Conservation (phyloP, 306 rosid species). For the Vachellia collinsii region DNA sequence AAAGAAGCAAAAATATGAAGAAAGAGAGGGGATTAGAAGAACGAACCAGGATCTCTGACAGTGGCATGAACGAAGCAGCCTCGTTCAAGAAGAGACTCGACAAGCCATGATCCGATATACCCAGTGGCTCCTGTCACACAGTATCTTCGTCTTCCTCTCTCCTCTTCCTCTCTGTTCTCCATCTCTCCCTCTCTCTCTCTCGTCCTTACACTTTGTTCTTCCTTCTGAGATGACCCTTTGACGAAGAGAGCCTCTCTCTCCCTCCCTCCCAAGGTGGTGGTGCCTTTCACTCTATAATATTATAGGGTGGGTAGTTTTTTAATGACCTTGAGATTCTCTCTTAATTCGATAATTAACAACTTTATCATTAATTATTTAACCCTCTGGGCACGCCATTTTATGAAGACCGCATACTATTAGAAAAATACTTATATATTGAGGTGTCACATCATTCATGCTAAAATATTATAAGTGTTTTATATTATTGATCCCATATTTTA, state of each 20-base stretch:
- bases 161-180: not conserved
- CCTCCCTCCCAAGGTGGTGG: not conserved
- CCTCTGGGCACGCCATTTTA: too few relatives aligned
- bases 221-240: not conserved
- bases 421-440: too few relatives aligned
- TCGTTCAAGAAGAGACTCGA: not conserved
- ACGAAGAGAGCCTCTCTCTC: not conserved
- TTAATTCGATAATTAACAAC: not conserved
- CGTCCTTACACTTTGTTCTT: not conserved
- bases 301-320: not conserved
- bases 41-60: conserved; percentile 9
- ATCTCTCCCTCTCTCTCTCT: not conserved
- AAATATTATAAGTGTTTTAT: too few relatives aligned
- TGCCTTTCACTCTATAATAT: not conserved
- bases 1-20: too few relatives aligned
- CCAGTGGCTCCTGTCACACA: conserved; percentile 1
- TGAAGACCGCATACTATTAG: too few relatives aligned
- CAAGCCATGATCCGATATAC: not conserved
- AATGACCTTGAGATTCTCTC: not conserved
- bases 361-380: not conserved
- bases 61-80: not conserved
- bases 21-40: not conserved
- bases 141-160: not conserved
- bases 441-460: too few relatives aligned
- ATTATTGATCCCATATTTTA: too few relatives aligned